Base-by-base conservation (phyloP, 176 grass and related monocot genomes). In the Oryza glaberrima region DNA sequence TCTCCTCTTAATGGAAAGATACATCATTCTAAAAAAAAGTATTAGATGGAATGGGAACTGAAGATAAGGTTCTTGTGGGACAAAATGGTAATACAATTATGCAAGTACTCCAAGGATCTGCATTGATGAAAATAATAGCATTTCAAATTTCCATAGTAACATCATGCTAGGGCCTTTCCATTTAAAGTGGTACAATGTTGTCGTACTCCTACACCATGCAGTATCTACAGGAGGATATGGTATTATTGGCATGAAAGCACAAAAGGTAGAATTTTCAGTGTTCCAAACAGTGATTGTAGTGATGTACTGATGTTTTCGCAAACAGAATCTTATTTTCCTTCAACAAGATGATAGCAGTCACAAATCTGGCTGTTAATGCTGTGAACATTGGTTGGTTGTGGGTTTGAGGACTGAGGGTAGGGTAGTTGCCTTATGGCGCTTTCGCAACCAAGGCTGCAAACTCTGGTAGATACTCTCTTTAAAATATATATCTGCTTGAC, bases 31-130 rank as follows among this genome's bases (percentile, higher is more conserved):
- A 5, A 20, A 41, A 32, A 47, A 32, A 25, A 36, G 51, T 58
- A 51, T 40, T 49, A 77, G 26, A 36, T 1, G 7, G 68, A 69
- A 54, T 77, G 16, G 25, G 6, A 35, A 75, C 19, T 28, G 66
- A 43, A 45, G 8, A 20, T 74, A 66, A 56, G 45, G 45, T 58
- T 76, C 9, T 40, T n/a, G 11, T 34, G 32, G 51, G 34, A 38
- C 7, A 78, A 45, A 78, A 63, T 9, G 14, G 38, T 78, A 36
- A 17, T 78, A 23, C 11, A 73, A 46, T 78, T n/a, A 30, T 78
- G 15, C 20, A 47, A 46, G 11, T 47, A 73, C 45, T 47, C 11
- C n/a, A 46, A 25, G 58, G 38, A 65, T 44, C 23, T 17, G 43
- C 15, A 78, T 43, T 44, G 12, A 78, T 65, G 54, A 46, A 65